Base-by-base conservation (phyloP, 495 filamentous ascomycete genomes). In the Pyrenula aspistea region DNA sequence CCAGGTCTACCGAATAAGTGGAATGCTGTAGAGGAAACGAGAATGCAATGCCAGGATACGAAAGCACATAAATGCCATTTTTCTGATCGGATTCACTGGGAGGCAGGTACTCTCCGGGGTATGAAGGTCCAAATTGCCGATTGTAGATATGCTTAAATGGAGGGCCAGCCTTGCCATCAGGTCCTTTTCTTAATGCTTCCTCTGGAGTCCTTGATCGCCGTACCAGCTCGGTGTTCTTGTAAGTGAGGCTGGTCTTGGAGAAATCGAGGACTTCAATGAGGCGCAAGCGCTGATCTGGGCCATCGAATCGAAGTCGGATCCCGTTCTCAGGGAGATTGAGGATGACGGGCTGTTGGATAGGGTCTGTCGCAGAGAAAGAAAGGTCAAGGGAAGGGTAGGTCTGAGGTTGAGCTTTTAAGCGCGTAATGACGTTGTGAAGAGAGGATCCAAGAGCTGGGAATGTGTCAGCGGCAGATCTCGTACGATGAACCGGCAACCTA, bases 231-330 rank as follows among this genome's bases (percentile, higher is more conserved):
- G 86, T 85, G 56, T 86, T 83, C 67, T 95, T 92, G 70, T 96
- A 89, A 25, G 82, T 80, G 49, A 96, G 79, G 25, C 81, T 79
- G 36, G 81, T 87, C 66, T 90, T 92, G n/a, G 85, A 82, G 60
- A 98, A 97, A 65, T 97, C 90, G 21, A 88, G 69, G 20, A 96
- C 78, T 68, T 98, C 93, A 63, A 98, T 88, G 53, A 98, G 68
- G 1, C 93, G 86, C 15, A 98, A 74, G 49, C 91, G 80, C 70
- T 98, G 93, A 62, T 96, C 90, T 2, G 89, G 84, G 0, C 92
- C 93, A 65, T 98, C 93, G 62, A 98, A 98, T 23, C 87, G 88
- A 53, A 97, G 71, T 12, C 92, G 87, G 23, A 98, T 62, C 20
- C 93, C 93, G 69, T 96, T 96, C 3, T 78, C 77, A 10, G 90